Conservation (phyloP, 1,284 basidiomycete genomes). For the Anthracocystis walkeri region DNA sequence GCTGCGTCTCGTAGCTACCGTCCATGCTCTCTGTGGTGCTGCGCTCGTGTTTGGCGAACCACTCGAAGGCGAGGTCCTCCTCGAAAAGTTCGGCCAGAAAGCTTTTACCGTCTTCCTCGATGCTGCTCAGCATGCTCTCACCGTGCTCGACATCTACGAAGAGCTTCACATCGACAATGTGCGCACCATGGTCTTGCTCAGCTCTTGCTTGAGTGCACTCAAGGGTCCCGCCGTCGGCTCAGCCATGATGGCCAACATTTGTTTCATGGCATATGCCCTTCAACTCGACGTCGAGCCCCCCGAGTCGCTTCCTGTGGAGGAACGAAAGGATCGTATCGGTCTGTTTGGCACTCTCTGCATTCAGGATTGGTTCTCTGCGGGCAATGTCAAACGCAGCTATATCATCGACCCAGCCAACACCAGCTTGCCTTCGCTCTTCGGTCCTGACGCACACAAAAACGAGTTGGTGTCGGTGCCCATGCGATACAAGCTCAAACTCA, state of each 20-base stretch:
- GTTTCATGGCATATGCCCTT: slow-evolving; percentile 53
- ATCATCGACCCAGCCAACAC: slow-evolving; percentile 48
- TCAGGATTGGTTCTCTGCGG: slow-evolving; percentile 53
- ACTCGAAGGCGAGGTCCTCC: slow-evolving; percentile 23
- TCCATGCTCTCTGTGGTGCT: slow-evolving; percentile 44
- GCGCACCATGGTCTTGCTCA: slow-evolving; percentile 40
- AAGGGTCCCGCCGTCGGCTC: slow-evolving; percentile 53
- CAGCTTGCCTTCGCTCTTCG: slow-evolving; percentile 46
- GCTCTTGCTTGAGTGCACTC: slow-evolving; percentile 35
- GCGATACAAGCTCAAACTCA: slow-evolving; percentile 45
- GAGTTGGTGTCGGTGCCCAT: slow-evolving; percentile 38
- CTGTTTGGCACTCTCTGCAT: slow-evolving; percentile 50
- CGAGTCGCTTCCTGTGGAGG: slow-evolving; percentile 37
- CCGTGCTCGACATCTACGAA: slow-evolving; percentile 54
- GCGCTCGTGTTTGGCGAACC: slow-evolving; percentile 43
- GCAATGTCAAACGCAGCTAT: slow-evolving; percentile 52
- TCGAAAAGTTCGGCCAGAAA: slow-evolving; percentile 29
- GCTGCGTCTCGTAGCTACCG: slow-evolving; percentile 42
- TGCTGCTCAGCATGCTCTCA: slow-evolving; percentile 50
- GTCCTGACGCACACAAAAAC: slow-evolving; percentile 42
- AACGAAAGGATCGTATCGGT: slow-evolving; percentile 52
- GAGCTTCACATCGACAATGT: slow-evolving; percentile 59
- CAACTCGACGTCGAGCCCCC: slow-evolving; percentile 61
- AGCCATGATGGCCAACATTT: slow-evolving; percentile 43
- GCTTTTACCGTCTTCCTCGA: slow-evolving; percentile 50